Percentiles rank a stretch among this genome's conserved stretches.
Conservation (phyloP, 2,329 filamentous ascomycete genomes). For the Trichoderma lentiforme region DNA sequence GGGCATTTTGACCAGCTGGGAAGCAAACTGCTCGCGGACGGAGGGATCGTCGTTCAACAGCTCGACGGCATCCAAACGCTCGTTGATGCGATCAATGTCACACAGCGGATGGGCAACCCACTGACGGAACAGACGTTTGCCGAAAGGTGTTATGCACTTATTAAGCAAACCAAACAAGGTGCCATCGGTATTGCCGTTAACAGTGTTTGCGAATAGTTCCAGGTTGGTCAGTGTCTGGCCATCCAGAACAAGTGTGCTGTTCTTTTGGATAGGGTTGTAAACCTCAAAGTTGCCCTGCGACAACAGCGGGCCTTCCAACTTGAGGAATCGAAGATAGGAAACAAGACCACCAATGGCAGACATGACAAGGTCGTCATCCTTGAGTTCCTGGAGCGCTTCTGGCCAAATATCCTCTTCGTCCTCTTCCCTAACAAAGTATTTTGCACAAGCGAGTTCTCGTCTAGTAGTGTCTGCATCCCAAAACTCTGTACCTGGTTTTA, state of each 20-base stretch:
- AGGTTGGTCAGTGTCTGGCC: conserved; percentile 96
- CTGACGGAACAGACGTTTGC: conserved; percentile 90
- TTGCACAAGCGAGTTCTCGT: conserved; percentile 73
- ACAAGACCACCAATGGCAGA: conserved; percentile 87
- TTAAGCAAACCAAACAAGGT: conserved; percentile 90
- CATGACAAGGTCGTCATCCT: conserved; percentile 78
- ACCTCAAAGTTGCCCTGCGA: conserved; percentile 86
- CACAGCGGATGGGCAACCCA: conserved; percentile 97
- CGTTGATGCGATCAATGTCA: conserved; percentile 84
- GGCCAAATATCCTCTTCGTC: conserved; percentile 69
- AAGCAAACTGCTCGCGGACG: conserved; percentile 82
- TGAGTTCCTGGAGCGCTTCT: conserved; percentile 64
- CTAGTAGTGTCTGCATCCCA: conserved; percentile 81
- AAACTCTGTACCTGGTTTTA: conserved; percentile 85
- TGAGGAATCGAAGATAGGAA: conserved; percentile 80
- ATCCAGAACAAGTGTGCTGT: conserved; percentile 87
- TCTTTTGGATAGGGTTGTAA: conserved; percentile 88
- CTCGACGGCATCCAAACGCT: conserved; percentile 89
- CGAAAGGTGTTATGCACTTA: conserved; percentile 92
- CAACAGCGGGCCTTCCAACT: conserved; percentile 82
- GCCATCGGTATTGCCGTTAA: conserved; percentile 78
- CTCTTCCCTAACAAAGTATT: conserved; percentile 69
- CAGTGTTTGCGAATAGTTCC: conserved; percentile 93
- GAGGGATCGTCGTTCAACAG: conserved; percentile 79
- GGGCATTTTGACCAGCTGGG: conserved; percentile 85